These are phyloP conservation scores for Hevea brasiliensis DNA, from an alignment of 345 rosid species.

Conservation along the genomic window DNA sequence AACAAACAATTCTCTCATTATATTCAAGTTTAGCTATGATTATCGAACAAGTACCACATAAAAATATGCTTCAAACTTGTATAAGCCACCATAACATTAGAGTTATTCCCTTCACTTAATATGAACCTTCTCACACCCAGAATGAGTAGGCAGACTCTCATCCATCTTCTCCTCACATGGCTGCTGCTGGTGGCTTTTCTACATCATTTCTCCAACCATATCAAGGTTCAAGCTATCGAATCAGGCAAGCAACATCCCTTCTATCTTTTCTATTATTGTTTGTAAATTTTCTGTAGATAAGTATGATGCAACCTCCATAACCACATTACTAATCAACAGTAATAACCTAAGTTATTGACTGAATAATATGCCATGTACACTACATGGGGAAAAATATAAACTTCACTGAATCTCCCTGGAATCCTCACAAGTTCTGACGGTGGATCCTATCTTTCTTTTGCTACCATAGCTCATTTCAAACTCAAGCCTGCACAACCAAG, in stretches of 20 bases:
- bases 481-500: constrained; percentile 28
- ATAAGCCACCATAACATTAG: constrained; percentile 15
- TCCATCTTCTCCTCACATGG: constrained; percentile 34
- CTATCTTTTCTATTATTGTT: background rate
- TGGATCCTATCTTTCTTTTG: background rate
- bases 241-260: constrained; percentile 38
- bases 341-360: background rate
- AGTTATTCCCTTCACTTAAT: constrained; percentile 14
- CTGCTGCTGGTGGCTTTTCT: constrained; percentile 38
- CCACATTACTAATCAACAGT: background rate
- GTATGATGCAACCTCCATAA: no score
- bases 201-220: constrained; percentile 17
- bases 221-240: constrained; percentile 41
- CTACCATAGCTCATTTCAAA: constrained; percentile 34
- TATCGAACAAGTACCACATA: constrained; percentile 23
- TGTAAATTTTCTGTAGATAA: background rate
- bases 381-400: background rate
- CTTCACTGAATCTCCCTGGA: background rate
- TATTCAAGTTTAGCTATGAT: constrained; percentile 46
- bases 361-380: background rate
- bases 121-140: constrained; percentile 22
- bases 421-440: background rate
- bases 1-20: constrained; percentile 28
- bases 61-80: constrained; percentile 29
- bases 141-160: constrained; percentile 39